Base-by-base conservation (phyloP, 2,329 filamentous ascomycete genomes). In the Hymenoscyphus scutula region DNA sequence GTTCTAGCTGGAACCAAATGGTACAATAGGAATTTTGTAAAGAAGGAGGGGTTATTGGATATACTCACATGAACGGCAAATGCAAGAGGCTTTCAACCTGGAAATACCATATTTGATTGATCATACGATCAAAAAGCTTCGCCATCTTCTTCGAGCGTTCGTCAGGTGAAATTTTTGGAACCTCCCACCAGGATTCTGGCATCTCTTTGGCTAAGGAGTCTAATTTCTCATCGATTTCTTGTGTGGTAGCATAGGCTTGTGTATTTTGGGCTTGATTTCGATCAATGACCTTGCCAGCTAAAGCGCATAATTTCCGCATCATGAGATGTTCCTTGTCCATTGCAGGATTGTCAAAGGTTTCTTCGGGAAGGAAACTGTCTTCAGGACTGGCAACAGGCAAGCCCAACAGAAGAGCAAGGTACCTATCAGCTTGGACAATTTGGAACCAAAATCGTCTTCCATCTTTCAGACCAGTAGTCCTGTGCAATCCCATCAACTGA, bases 161-260 rank as follows among this genome's bases (percentile, higher is more conserved):
- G n/a, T 67, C 62, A 1, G 62, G 53, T 8, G 65, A 45, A 7
- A 62, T 48, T 6, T 57, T 58, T 10, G 71, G 70, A 29, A 73
- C 62, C 8, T 67, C 62, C 72, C 72, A 74, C 69, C 68, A 74
- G 1, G 65, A 64, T 30, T 59, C n/a, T 15, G 70, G 68, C 68
- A 73, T 69, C 45, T 66, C 65, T 45, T 68, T 69, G 8, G 65
- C 65, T 1, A 73, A 63, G 19, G 32, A 58, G 8, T 74, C 72
- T 5, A 74, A 64, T 27, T 60, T 57, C 34, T 73, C 72, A n/a
- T 72, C 72, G n/a, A 74, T 70, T 15, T 72, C 65, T 61, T 74
- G 71, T 8, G 72, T 74, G 13, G 60, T 65, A 8, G 70, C 65
- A 54, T 72, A 74, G 8, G 69, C 68, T 25, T 65, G 62, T 11